Evolutionary conservation across 805 yeast genomes (phyloP).

Genomic region (Kazachstania martiniae): DNA sequence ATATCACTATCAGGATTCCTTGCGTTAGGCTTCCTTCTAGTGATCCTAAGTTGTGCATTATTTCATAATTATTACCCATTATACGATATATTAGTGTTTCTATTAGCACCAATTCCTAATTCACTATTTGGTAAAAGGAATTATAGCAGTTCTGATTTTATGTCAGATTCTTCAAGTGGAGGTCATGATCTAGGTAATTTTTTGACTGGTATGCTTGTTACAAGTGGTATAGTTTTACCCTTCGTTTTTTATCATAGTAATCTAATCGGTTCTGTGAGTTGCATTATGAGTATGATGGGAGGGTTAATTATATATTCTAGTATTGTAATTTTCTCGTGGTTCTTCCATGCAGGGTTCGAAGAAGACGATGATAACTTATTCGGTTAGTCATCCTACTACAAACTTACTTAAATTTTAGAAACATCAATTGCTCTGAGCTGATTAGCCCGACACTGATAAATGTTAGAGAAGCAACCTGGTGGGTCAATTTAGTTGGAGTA

Average conservation of each 20-base stretch:
- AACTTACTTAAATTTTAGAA: background rate
- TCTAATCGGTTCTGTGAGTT: conserved; percentile 59
- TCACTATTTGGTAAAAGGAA: conserved; percentile 40
- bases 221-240: conserved; percentile 70
- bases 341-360: conserved; percentile 38
- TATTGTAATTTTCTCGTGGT: conserved; percentile 69
- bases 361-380: conserved; percentile 34
- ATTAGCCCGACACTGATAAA: no score
- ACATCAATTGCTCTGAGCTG: background rate
- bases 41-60: conserved; percentile 78
- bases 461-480: no score
- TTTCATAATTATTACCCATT: conserved; percentile 89
- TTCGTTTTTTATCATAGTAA: conserved; percentile 65
- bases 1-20: conserved; percentile 37
- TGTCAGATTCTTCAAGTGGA: conserved; percentile 40
- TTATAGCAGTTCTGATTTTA: conserved; percentile 44
- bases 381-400: conserved; percentile 9
- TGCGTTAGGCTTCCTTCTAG: conserved; percentile 82
- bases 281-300: conserved; percentile 67
- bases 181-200: conserved; percentile 75
- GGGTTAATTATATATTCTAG: conserved; percentile 79
- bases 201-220: conserved; percentile 62
- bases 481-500: no score
- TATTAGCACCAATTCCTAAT: conserved; percentile 64
- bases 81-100: conserved; percentile 54